phyloP scores from a whole-genome alignment of 768 basidiomycete genomes.

The Lyophyllum semitale region DNA sequence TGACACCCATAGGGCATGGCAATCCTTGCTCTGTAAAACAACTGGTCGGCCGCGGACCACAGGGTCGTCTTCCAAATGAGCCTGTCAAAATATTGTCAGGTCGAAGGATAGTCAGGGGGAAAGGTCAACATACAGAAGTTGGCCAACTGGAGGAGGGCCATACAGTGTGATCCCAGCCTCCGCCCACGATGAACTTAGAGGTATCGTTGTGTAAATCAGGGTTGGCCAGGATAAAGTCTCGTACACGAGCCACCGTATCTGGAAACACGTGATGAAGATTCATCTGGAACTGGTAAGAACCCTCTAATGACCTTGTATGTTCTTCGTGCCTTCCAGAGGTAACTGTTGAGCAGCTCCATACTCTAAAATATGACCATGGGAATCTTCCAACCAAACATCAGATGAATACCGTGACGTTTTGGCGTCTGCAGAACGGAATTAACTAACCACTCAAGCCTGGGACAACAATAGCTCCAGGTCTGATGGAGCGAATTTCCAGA shows the following conservation, averaged over 20 bases:
- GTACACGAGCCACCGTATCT: conserved; percentile 68
- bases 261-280: not conserved
- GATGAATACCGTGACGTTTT: conserved; percentile 3
- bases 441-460: conserved; percentile 72
- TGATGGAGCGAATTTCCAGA: conserved; percentile 49
- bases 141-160: conserved; percentile 69
- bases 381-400: conserved; percentile 47
- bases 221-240: conserved; percentile 58
- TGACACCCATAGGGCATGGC: conserved; percentile 89
- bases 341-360: conserved; percentile 71
- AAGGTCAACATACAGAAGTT: conserved; percentile 49
- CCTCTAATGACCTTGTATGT: conserved; percentile 49
- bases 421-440: not conserved
- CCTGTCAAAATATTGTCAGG: conserved; percentile 38
- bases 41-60: conserved; percentile 70
- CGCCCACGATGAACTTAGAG: conserved; percentile 68
- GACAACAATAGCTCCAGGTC: conserved; percentile 60
- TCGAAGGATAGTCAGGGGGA: not conserved
- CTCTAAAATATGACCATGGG: conserved; percentile 78
- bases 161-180: conserved; percentile 91
- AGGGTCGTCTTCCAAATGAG: conserved; percentile 71
- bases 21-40: conserved; percentile 82
- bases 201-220: conserved; percentile 58
- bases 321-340: conserved; percentile 62
- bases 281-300: not conserved